Percentiles rank a stretch among this genome's conserved stretches.
Evolutionary conservation across 2,329 filamentous ascomycete species (phyloP).

Genomic region (Davidsoniella neocaledoniae): DNA sequence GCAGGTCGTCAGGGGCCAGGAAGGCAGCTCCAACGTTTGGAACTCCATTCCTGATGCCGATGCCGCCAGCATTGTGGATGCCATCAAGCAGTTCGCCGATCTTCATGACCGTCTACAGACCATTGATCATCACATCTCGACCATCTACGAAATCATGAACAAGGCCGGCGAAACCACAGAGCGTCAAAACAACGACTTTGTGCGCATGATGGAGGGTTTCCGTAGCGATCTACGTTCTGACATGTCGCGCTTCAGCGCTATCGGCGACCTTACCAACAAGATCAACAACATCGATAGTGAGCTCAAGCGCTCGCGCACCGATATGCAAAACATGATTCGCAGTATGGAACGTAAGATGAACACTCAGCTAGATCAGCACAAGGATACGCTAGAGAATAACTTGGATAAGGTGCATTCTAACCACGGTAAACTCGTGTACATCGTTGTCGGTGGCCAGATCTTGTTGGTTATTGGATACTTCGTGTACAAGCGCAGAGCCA

Average conservation of each 20-base stretch:
- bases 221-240: constrained; percentile 30
- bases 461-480: constrained; percentile 53
- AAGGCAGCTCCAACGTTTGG: constrained; percentile 20
- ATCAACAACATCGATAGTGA: constrained; percentile 40
- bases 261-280: constrained; percentile 27
- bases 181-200: constrained; percentile 36
- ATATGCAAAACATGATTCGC: constrained; percentile 32
- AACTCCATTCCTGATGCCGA: constrained; percentile 30
- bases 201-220: constrained; percentile 23
- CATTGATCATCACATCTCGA: constrained; percentile 50
- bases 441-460: constrained; percentile 60
- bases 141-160: constrained; percentile 41
- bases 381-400: constrained; percentile 30
- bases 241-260: constrained; percentile 27
- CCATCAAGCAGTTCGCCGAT: constrained; percentile 57
- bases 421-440: constrained; percentile 41
- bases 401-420: constrained; percentile 31
- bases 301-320: constrained; percentile 38
- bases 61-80: constrained; percentile 30
- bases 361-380: constrained; percentile 34
- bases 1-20: constrained; percentile 4
- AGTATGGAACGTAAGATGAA: constrained; percentile 35
- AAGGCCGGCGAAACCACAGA: constrained; percentile 34
- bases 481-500: constrained; percentile 63
- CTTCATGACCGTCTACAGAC: constrained; percentile 69